Evolutionary conservation across 2,329 filamentous ascomycete species (phyloP).

Genomic region (Colletotrichum sp.): DNA sequence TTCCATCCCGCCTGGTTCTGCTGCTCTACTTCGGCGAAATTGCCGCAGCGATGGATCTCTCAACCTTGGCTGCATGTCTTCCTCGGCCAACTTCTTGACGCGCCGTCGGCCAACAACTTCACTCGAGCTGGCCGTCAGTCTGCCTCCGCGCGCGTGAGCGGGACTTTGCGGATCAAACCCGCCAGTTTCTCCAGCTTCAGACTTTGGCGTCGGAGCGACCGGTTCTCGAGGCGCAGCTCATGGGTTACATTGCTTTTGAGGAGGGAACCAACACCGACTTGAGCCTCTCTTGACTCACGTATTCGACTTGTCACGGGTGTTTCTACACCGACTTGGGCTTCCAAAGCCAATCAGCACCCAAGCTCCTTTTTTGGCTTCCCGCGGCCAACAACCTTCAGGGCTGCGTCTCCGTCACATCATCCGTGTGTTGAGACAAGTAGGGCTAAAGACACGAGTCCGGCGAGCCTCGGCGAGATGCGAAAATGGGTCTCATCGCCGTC

Average conservation of each 20-base stretch:
- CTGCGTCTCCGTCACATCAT: neutral
- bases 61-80: neutral
- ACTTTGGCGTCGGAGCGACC: neutral
- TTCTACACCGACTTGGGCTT: neutral
- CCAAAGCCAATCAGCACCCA: neutral
- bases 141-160: neutral
- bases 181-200: neutral
- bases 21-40: neutral
- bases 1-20: neutral
- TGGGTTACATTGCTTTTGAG: neutral
- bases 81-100: neutral
- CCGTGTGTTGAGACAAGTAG: neutral
- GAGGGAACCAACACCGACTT: neutral
- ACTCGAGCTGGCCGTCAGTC: neutral
- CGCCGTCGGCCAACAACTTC: neutral
- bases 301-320: neutral
- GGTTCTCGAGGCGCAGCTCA: neutral
- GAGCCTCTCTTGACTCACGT: conserved; percentile 16
- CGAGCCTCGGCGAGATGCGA: neutral
- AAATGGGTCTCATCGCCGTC: neutral
- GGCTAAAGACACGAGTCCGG: neutral
- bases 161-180: neutral
- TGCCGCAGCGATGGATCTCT: neutral
- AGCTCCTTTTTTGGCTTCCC: neutral
- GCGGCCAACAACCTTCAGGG: neutral